Conservation (phyloP, 2,329 filamentous ascomycete species). For the Endocalyx cinctus region DNA sequence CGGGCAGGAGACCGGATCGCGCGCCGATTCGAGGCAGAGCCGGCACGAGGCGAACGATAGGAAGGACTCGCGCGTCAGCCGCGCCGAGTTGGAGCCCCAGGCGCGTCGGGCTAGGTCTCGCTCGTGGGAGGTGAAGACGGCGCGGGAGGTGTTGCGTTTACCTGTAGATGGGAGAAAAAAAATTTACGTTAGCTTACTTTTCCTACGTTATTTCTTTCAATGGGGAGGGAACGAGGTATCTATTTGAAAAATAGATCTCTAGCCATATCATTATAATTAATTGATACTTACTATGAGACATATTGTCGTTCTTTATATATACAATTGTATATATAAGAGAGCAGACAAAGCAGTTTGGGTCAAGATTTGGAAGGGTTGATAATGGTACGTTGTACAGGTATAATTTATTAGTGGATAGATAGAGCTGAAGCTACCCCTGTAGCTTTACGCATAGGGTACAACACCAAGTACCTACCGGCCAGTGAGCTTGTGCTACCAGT, state of each 20-base stretch:
- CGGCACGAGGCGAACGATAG: slow-evolving; percentile 85
- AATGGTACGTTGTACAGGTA: too few species aligned
- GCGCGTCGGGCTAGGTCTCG: slow-evolving; percentile 73
- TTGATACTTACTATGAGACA: slow-evolving; percentile 46
- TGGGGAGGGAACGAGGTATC: slow-evolving; percentile 28
- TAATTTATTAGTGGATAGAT: too few species aligned
- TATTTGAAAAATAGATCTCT: background rate
- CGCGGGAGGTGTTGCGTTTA: slow-evolving; percentile 86
- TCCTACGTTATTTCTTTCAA: too few species aligned
- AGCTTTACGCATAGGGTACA: too few species aligned
- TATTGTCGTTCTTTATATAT: slow-evolving; percentile 20
- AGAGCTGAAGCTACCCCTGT: too few species aligned
- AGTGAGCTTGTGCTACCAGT: too few species aligned
- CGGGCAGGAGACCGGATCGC: slow-evolving; percentile 77
- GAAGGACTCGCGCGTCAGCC: slow-evolving; percentile 84
- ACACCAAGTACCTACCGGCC: too few species aligned
- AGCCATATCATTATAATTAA: too few species aligned
- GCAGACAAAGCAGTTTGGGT: too few species aligned
- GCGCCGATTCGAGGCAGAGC: slow-evolving; percentile 77
- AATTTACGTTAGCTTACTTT: slow-evolving; percentile 10
- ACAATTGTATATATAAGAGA: too few species aligned
- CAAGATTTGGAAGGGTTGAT: too few species aligned
- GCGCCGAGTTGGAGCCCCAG: slow-evolving; percentile 80
- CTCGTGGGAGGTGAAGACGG: slow-evolving; percentile 93
- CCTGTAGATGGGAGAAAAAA: too few species aligned